A percentile compares a stretch with the other conserved stretches of the same genome.
Conservation (phyloP, 2,329 filamentous ascomycete species). For the Magnaporthiopsis rhizophila region DNA sequence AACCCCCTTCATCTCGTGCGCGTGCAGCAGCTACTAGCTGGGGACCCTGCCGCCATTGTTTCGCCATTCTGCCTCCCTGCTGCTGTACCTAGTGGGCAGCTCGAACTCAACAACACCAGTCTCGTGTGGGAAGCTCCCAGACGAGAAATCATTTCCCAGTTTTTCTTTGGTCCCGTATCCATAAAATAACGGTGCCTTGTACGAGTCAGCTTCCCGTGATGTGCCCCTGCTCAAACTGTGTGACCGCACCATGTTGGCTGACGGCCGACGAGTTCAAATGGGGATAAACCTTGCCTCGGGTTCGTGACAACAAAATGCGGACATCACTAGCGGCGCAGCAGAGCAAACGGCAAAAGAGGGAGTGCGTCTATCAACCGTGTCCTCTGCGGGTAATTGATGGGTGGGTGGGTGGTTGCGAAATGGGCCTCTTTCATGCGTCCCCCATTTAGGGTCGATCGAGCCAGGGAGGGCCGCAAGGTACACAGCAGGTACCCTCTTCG, state of each 20-base stretch:
- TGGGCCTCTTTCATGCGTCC: not conserved
- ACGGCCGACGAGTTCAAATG: no score
- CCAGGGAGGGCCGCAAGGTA: not conserved
- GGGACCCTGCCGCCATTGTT: no score
- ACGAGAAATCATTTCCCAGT: not conserved
- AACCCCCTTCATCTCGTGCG: no score
- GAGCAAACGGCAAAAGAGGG: no score
- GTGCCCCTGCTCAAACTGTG: not conserved
- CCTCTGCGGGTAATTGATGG: no score
- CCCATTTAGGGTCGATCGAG: not conserved
- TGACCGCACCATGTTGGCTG: not conserved
- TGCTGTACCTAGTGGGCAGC: no score
- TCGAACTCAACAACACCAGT: not conserved
- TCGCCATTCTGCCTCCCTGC: no score
- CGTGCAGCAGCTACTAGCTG: no score
- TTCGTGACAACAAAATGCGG: not conserved
- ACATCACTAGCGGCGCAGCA: not conserved
- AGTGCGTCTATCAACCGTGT: not conserved
- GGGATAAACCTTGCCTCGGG: not conserved
- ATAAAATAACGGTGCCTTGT: not conserved
- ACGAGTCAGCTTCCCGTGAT: not conserved
- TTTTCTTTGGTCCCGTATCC: no score
- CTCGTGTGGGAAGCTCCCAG: not conserved
- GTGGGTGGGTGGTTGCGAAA: not conserved
- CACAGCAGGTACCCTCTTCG: constrained; percentile 16